Evolutionary conservation across 371 early-diverging fungal genomes (phyloP).

Genomic region (Globomyces sp.): DNA sequence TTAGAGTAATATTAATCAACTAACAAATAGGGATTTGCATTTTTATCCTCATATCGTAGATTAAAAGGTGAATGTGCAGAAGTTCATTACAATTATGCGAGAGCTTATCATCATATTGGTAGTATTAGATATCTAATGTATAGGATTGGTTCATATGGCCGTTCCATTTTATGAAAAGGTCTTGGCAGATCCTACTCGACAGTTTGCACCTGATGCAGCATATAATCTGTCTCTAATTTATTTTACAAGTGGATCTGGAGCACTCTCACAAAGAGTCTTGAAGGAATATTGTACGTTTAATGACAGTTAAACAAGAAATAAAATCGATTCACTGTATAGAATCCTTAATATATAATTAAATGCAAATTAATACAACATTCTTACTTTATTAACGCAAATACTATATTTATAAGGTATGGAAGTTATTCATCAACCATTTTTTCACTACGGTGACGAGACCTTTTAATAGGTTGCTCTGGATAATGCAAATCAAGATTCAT

Average conservation of each 20-base stretch:
- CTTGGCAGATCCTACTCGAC: constrained; percentile 34
- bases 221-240: constrained; percentile 75
- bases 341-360: too few relatives aligned
- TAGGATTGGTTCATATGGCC: constrained; percentile 75
- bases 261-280: constrained; percentile 66
- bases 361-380: background rate
- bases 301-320: constrained; percentile 33
- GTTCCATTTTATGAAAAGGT: constrained; percentile 76
- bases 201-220: constrained; percentile 64
- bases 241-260: constrained; percentile 65
- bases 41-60: constrained; percentile 66
- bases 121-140: constrained; percentile 9
- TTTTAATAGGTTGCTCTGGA: constrained; percentile 5
- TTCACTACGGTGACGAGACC: constrained; percentile 4
- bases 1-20: background rate
- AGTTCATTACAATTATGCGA: constrained; percentile 79
- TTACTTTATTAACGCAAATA: constrained; percentile 10
- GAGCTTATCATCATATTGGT: constrained; percentile 82
- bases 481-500: background rate
- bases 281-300: constrained; percentile 59
- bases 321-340: too few relatives aligned
- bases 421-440: constrained; percentile 3
- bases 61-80: constrained; percentile 60
- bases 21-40: constrained; percentile 57
- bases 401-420: background rate